Conservation (phyloP, 306 rosid genomes). For the Cyclanthera cordifolia region DNA sequence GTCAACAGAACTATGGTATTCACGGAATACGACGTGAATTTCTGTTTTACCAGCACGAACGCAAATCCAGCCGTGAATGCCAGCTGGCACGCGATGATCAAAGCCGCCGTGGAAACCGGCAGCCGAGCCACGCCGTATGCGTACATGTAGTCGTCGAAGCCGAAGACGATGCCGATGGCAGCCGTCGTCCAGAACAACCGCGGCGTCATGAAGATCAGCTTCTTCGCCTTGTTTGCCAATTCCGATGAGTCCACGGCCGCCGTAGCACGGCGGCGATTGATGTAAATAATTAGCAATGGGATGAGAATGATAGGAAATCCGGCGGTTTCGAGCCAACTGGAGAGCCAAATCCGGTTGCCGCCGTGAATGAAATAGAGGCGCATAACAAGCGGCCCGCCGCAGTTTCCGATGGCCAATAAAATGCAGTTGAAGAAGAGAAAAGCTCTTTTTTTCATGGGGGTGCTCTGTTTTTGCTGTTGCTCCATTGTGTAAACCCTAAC, state of each 20-base stretch:
- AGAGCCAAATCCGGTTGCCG: too few species aligned
- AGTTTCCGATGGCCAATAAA: too few species aligned
- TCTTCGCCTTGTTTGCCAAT: neutral
- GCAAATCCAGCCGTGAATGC: conserved; percentile 59
- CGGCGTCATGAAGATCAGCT: conserved; percentile 28
- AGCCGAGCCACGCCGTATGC: conserved; percentile 50
- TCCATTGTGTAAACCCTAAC: too few species aligned
- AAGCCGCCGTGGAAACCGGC: conserved; percentile 53
- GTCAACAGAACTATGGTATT: conserved; percentile 55
- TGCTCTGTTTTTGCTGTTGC: neutral
- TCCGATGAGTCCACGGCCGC: neutral
- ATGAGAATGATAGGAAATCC: too few species aligned
- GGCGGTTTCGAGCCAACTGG: too few species aligned
- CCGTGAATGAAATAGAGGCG: too few species aligned
- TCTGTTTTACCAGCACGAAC: conserved; percentile 40
- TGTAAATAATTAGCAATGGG: too few species aligned
- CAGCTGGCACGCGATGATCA: conserved; percentile 48
- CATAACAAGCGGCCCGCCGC: too few species aligned
- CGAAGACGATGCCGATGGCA: conserved; percentile 38
- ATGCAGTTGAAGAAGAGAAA: too few species aligned
- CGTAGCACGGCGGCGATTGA: neutral
- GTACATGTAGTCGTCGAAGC: conserved; percentile 52
- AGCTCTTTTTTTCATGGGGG: too few species aligned
- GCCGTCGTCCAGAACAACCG: conserved; percentile 30
- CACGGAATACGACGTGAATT: conserved; percentile 45